These are phyloP conservation scores for Paragyromitra xinjiangensis DNA, from an alignment of 495 filamentous ascomycete species.

Conservation along the genomic window DNA sequence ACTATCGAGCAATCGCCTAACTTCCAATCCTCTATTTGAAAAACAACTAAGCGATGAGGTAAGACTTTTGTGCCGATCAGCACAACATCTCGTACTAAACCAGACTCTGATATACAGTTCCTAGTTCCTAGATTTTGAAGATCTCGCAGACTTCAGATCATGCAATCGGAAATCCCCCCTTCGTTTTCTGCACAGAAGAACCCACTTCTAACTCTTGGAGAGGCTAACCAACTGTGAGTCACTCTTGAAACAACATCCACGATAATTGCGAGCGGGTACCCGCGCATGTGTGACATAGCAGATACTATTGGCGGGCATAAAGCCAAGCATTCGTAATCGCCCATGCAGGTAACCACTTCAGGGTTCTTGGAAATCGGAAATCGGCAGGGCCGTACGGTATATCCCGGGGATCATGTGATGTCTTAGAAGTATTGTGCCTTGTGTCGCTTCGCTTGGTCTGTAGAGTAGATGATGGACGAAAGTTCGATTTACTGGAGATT, in stretches of 20 bases:
- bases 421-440: not conserved
- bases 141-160: no score
- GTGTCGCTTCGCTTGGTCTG: not conserved
- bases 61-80: not conserved
- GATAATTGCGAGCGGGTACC: not conserved
- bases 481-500: not conserved
- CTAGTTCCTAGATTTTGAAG: not conserved
- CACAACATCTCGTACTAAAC: not conserved
- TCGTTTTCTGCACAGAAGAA: not conserved
- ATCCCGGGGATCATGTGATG: not conserved
- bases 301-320: not conserved
- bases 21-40: not conserved
- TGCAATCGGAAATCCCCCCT: not conserved
- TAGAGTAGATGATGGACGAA: not conserved
- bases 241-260: not conserved
- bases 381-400: not conserved
- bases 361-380: not conserved
- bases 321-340: constrained; percentile 1
- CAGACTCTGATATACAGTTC: not conserved
- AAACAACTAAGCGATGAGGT: not conserved
- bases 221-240: not conserved
- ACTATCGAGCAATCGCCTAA: not conserved
- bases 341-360: not conserved
- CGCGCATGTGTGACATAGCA: not conserved
- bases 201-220: not conserved